These are phyloP conservation scores for Cubamyces lactineus DNA, from an alignment of 768 basidiomycete species.

Conservation along the genomic window DNA sequence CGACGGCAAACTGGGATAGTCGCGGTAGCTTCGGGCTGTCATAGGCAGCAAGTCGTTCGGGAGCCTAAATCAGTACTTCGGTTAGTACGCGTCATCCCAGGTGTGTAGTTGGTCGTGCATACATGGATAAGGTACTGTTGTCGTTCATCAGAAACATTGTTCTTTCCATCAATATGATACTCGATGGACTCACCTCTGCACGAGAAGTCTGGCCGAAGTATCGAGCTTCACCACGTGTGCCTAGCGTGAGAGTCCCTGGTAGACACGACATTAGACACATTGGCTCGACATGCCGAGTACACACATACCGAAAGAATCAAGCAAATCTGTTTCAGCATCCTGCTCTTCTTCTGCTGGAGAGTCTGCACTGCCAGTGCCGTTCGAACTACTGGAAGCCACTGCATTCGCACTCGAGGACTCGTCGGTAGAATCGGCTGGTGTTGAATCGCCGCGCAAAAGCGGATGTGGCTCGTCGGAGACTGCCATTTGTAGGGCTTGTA, in stretches of 20 bases:
- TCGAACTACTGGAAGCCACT: background rate
- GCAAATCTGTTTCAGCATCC: background rate
- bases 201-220: conserved; percentile 70
- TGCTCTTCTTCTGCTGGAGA: background rate
- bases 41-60: conserved; percentile 25
- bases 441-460: conserved; percentile 38
- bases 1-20: conserved; percentile 41
- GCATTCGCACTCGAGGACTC: background rate
- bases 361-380: background rate
- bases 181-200: conserved; percentile 53
- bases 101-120: background rate
- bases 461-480: conserved; percentile 55
- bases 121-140: conserved; percentile 63
- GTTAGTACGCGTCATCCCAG: background rate
- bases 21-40: conserved; percentile 38
- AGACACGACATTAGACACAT: background rate
- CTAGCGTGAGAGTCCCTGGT: conserved; percentile 60
- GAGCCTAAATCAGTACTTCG: conserved; percentile 29
- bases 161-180: background rate
- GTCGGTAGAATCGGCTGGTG: background rate
- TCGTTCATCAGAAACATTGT: background rate
- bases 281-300: background rate
- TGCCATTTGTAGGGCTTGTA: conserved; percentile 50
- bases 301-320: conserved; percentile 48
- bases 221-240: conserved; percentile 52